Percentiles rank a stretch among this genome's conserved stretches.
Evolutionary conservation across 176 grass and related monocot genomes (phyloP).

Genomic region (Eremochloa ophiuroides): DNA sequence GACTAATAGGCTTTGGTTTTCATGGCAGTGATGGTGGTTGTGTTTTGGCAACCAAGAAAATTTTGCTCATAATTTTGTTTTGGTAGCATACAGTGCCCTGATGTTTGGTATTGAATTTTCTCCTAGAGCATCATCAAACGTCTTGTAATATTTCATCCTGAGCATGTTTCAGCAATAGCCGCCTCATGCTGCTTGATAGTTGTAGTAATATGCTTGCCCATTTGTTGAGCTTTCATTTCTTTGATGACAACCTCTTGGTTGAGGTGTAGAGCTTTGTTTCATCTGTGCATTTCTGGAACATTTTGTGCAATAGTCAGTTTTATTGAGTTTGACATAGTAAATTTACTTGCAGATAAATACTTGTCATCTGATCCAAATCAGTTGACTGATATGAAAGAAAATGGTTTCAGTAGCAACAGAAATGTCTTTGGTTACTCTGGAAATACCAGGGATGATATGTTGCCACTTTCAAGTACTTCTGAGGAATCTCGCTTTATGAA

Average conservation of each 20-base stretch:
- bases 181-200: background rate
- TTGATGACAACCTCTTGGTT: background rate
- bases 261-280: slow-evolving; percentile 1
- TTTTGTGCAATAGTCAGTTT: background rate
- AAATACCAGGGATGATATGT: slow-evolving; percentile 45
- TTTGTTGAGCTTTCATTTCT: slow-evolving; percentile 26
- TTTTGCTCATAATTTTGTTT: background rate
- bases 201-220: slow-evolving; percentile 31
- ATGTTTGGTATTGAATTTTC: background rate
- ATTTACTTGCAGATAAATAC: slow-evolving; percentile 81
- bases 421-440: slow-evolving; percentile 50
- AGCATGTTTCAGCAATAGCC: slow-evolving; percentile 1
- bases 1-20: background rate
- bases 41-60: background rate
- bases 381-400: slow-evolving; percentile 56
- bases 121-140: slow-evolving; percentile 1
- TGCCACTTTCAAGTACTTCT: slow-evolving; percentile 60
- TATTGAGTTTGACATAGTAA: slow-evolving; percentile 23
- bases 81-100: background rate
- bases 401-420: slow-evolving; percentile 52
- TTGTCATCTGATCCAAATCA: slow-evolving; percentile 61
- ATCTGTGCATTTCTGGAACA: background rate
- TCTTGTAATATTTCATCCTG: background rate
- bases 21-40: background rate
- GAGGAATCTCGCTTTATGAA: slow-evolving; percentile 65